These are phyloP conservation scores for Barnettozyma populi DNA, from an alignment of 805 yeast genomes.

Conservation along the genomic window DNA sequence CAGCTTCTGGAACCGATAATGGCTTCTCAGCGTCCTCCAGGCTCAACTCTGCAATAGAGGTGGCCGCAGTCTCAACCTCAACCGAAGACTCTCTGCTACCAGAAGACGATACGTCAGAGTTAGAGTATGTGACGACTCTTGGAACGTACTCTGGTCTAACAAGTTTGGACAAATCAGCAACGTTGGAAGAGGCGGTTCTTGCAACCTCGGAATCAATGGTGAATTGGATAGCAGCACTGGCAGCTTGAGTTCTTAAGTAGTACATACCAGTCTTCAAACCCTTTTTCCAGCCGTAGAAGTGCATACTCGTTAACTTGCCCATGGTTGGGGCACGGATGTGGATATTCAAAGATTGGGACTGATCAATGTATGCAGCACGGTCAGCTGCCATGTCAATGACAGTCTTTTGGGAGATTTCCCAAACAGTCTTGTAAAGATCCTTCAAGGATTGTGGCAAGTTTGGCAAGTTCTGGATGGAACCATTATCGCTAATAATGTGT, in stretches of 20 bases:
- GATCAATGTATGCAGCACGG: constrained; percentile 80
- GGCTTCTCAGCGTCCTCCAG: constrained; percentile 31
- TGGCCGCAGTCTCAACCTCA: constrained; percentile 28
- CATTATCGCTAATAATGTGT: constrained; percentile 67
- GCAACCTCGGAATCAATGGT: constrained; percentile 89
- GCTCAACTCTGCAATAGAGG: constrained; percentile 36
- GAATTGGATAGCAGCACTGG: constrained; percentile 92
- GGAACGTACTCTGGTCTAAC: constrained; percentile 35
- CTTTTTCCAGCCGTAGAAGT: constrained; percentile 97
- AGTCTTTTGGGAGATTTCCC: constrained; percentile 89
- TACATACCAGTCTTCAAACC: constrained; percentile 99
- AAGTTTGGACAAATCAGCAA: constrained; percentile 31
- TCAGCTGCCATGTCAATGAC: constrained; percentile 84
- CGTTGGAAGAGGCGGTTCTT: constrained; percentile 71
- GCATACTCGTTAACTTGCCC: constrained; percentile 98
- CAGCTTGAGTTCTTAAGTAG: constrained; percentile 95
- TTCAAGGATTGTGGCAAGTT: constrained; percentile 72
- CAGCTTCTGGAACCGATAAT: constrained; percentile 24
- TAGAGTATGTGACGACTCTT: constrained; percentile 12
- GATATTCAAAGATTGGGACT: constrained; percentile 87
- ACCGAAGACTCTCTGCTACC: constrained; percentile 26
- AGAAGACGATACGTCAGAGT: constrained; percentile 22
- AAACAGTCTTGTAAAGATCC: constrained; percentile 83
- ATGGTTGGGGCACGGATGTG: constrained; percentile 83
- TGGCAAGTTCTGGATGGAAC: constrained; percentile 77